Evolutionary conservation across 148 eudicot species (phyloP), one percentile per base, ranked within the genome.

Genomic region (Rhododendron williamsianum): DNA sequence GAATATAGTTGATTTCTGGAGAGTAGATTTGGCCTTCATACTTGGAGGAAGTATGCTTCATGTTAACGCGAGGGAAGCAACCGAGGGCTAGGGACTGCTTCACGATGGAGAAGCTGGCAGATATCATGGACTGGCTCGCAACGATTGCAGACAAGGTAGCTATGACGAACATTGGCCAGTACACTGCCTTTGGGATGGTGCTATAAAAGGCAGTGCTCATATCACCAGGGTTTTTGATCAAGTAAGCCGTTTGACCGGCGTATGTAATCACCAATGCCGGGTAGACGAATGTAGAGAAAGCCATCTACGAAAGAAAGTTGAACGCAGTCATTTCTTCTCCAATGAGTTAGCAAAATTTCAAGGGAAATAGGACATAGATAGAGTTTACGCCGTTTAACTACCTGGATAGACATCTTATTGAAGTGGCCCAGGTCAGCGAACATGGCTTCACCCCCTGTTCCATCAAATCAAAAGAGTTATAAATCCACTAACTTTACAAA

Each of bases 381-480:
- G 67, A 13, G 18, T 38, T 60, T 73, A 9, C 49, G 69, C 90
- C 85, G 90, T 9, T 9, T 9, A 76, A 52, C 76, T 46, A 91
- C 93, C 93, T 90, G 93, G 80, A 92, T 92, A 46, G 94, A 87
- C 41, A 85, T 86, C 80, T 90, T 87, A 56, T 87, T 89, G 82
- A 92, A 92, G 86, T 92, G 94, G 84, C 92, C 94, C 71, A 92
- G 86, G 85, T 92, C 92, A 69, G 94, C 94, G 88, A 92, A 92
- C 89, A 92, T 85, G 83, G 94, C 94, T 89, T 92, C 94, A 49
- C 89, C 84, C 7, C 84, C 76, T 81, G 71, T 81, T 35, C 48
- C 83, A 81, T 51, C 63, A 67, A 78, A 4, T 56, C 8, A 19
- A 4, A 27, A 56, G 35, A 23, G 41, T 9, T 6, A 25, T 1